Evolutionary conservation across 2,329 filamentous ascomycete species (phyloP).

Genomic region (Thermothelomyces thermophilus): DNA sequence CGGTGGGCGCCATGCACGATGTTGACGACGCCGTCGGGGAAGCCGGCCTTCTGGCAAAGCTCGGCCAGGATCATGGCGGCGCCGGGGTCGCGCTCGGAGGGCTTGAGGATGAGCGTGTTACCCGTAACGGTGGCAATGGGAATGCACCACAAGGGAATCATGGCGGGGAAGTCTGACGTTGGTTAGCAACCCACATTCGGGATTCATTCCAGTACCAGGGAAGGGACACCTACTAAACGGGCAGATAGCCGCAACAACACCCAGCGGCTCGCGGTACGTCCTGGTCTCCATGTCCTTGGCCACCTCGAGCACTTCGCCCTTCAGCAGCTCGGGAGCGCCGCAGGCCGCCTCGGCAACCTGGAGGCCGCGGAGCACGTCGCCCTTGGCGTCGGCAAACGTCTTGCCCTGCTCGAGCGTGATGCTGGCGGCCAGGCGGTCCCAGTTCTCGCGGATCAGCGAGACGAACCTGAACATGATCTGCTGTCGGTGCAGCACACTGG

Average conservation of each 20-base stretch:
- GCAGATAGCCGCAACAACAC: slow-evolving; percentile 77
- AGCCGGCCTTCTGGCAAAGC: slow-evolving; percentile 71
- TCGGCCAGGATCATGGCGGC: slow-evolving; percentile 81
- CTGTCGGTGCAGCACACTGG: slow-evolving; percentile 66
- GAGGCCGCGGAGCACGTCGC: slow-evolving; percentile 73
- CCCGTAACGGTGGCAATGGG: slow-evolving; percentile 78
- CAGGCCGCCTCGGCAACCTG: slow-evolving; percentile 82
- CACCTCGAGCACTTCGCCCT: slow-evolving; percentile 77
- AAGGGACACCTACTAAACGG: slow-evolving; percentile 63
- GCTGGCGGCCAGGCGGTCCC: slow-evolving; percentile 76
- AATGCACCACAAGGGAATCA: slow-evolving; percentile 90
- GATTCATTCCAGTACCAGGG: not conserved
- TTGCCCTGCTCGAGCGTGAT: slow-evolving; percentile 87
- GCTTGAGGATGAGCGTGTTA: slow-evolving; percentile 80
- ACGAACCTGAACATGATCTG: slow-evolving; percentile 87
- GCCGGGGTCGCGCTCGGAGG: slow-evolving; percentile 77
- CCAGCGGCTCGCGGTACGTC: slow-evolving; percentile 73
- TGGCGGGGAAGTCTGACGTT: slow-evolving; percentile 72
- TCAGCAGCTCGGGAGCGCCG: slow-evolving; percentile 72
- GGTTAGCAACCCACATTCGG: not conserved
- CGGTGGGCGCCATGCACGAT: slow-evolving; percentile 73
- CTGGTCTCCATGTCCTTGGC: slow-evolving; percentile 87
- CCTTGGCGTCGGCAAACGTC: slow-evolving; percentile 75
- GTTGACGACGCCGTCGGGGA: slow-evolving; percentile 76
- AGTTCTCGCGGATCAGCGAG: slow-evolving; percentile 71